Evolutionary conservation across 1,139 yeast genomes (phyloP).

Genomic region (Sugiyamaella xylanicola): DNA sequence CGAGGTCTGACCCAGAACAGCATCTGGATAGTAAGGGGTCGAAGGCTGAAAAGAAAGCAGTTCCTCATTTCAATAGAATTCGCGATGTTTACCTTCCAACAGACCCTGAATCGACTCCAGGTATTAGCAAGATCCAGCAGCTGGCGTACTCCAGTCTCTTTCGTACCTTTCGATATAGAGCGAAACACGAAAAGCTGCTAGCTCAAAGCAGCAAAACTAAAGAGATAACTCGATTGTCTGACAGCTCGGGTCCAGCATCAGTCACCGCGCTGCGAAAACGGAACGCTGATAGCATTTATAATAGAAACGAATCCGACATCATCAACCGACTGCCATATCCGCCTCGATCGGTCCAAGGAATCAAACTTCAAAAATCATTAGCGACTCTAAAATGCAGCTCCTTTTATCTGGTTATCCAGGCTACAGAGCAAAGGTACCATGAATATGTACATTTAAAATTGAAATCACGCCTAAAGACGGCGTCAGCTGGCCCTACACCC

Average conservation of each 20-base stretch:
- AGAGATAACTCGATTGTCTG: slow-evolving; percentile 2
- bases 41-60: background rate
- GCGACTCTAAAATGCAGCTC: background rate
- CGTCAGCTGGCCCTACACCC: too few relatives aligned
- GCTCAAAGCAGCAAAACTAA: background rate
- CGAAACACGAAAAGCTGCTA: slow-evolving; percentile 7
- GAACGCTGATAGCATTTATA: background rate
- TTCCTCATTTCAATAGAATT: slow-evolving; percentile 11
- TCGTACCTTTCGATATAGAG: slow-evolving; percentile 11
- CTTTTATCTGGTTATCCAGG: slow-evolving; percentile 4
- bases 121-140: slow-evolving; percentile 7
- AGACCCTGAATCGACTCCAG: background rate
- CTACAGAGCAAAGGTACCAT: slow-evolving; percentile 4
- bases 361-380: background rate
- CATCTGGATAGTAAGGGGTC: background rate
- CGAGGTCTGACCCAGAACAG: too few relatives aligned
- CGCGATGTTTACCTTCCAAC: slow-evolving; percentile 14
- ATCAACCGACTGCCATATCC: slow-evolving; percentile 4
- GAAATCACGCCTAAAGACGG: background rate
- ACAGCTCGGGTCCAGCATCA: background rate
- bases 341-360: slow-evolving; percentile 3
- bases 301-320: background rate
- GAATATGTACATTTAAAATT: slow-evolving; percentile 7
- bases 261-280: background rate
- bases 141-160: slow-evolving; percentile 11